Base-by-base conservation (phyloP, 495 filamentous ascomycete genomes). In the Antarctomyces pellizariae region DNA sequence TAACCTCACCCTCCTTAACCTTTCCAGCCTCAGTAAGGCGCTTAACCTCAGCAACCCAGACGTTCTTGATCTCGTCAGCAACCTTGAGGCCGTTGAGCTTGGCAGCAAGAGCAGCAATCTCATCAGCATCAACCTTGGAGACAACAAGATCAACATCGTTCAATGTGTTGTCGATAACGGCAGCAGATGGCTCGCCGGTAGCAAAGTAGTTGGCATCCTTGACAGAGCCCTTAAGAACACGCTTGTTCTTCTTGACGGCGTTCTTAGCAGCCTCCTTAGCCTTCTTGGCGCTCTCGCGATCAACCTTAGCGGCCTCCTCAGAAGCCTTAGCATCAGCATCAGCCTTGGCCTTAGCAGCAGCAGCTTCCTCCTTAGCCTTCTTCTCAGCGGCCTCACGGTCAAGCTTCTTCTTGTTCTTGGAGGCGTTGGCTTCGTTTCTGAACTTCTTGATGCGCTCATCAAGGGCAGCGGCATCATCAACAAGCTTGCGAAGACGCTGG, bases 241-340 rank as follows among this genome's bases (percentile, higher is more conserved):
- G 73, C 58, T 91, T 90, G 59, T 97, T 95, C 74, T 95, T 95
- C 77, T 97, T 97, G 37, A 83, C 68, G 3, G 89, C 84, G 46
- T 76, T 91, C 69, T 97, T 97, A 3, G 75, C 76, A 17, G 84
- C 86, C 49, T 97, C 86, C 54, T 91, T 92, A 23, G 77, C 75
- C 63, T 97, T 95, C 70, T 93, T 95, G 49, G 63, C 65, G 39
- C 78, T 67, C 33, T 72, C 78, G 31, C 69, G 68, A 27, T 79
- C 67, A 10, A 62, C 62, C 57, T 86, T 89, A 35, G 79, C 82
- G 19, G 69, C 62, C 38, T 73, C 82, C 49, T 89, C 89, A 14
- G 75, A 73, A 32, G 80, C 77, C 52, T 75, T 77, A 45, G 67
- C 62, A 30, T 64, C 56, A 43, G 68, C 56, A 43, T 75, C 75